Evolutionary conservation across 495 filamentous ascomycete species (phyloP).

Genomic region (Neurospora discreta): DNA sequence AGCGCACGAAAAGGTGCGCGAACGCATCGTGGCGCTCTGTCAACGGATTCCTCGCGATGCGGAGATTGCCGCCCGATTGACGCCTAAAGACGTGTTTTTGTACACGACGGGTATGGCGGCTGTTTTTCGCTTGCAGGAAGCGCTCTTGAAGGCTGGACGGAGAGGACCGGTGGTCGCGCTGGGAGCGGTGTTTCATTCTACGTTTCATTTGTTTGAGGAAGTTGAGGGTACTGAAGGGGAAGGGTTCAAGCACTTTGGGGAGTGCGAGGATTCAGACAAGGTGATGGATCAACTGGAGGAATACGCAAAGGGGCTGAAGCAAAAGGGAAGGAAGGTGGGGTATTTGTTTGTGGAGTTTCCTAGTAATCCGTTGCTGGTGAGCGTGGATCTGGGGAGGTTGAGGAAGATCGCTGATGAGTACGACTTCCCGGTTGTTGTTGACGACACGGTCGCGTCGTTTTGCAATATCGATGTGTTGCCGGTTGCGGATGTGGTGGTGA

Average conservation of each 20-base stretch:
- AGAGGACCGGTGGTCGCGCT: conserved; percentile 16
- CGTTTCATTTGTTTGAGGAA: conserved; percentile 24
- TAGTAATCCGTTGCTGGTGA: conserved; percentile 33
- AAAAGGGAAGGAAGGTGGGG: conserved; percentile 14
- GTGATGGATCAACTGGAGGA: conserved; percentile 29
- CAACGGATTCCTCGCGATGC: conserved; percentile 16
- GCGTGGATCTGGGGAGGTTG: conserved; percentile 33
- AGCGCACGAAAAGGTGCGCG: conserved; percentile 19
- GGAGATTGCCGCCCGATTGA: conserved; percentile 2
- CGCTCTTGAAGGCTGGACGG: conserved; percentile 6
- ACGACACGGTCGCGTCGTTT: conserved; percentile 41
- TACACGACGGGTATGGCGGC: conserved; percentile 39
- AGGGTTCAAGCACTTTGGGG: conserved; percentile 27
- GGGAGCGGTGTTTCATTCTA: conserved; percentile 29
- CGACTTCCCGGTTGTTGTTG: conserved; percentile 33
- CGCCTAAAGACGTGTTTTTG: conserved; percentile 29
- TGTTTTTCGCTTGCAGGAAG: conserved; percentile 17
- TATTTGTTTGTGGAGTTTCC: conserved; percentile 37
- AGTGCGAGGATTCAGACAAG: conserved; percentile 17
- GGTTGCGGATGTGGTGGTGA: conserved; percentile 33
- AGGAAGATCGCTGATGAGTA: conserved; percentile 27
- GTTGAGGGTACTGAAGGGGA: background rate
- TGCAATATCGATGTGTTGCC: conserved; percentile 35
- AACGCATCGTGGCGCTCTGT: conserved; percentile 25
- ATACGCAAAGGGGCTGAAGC: conserved; percentile 21